phyloP scores from a whole-genome alignment of 1,139 yeast genomes.

The Lodderomyces orthopsilosis region DNA sequence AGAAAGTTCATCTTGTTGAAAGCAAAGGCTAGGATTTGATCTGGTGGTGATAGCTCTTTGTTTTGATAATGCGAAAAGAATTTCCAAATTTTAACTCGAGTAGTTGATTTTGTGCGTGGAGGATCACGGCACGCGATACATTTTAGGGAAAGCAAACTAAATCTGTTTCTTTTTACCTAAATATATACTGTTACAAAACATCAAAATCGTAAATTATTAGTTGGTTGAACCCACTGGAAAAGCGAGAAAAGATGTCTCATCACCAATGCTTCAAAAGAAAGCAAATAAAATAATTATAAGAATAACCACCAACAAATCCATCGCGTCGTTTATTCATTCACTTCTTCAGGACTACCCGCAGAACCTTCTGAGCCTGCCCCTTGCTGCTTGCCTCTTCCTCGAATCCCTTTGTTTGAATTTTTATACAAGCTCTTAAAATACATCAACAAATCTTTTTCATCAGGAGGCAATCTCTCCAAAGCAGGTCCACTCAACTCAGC shows the following conservation, averaged over 20 bases:
- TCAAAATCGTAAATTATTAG: not conserved
- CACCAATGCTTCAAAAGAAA: too few relatives aligned
- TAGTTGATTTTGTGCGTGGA: not conserved
- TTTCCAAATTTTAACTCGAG: too few relatives aligned
- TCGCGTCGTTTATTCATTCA: not conserved
- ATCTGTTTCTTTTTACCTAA: not conserved
- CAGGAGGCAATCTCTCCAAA: constrained; percentile 51
- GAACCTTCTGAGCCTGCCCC: constrained; percentile 2
- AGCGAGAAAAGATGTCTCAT: too few relatives aligned
- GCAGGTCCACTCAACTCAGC: constrained; percentile 53
- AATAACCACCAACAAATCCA: not conserved
- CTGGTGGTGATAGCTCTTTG: too few relatives aligned
- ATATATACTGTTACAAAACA: constrained; percentile 1
- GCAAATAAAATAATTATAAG: too few relatives aligned
- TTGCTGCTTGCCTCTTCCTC: constrained; percentile 70
- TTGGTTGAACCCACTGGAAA: not conserved
- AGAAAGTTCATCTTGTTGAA: constrained; percentile 52
- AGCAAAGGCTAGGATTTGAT: not conserved
- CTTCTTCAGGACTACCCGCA: not conserved
- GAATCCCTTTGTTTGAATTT: constrained; percentile 85
- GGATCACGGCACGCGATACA: not conserved
- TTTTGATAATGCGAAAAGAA: too few relatives aligned
- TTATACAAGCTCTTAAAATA: constrained; percentile 82
- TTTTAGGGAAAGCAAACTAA: too few relatives aligned
- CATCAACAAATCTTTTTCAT: constrained; percentile 65